Evolutionary conservation across 139 green algal species (phyloP), one percentile per base, ranked within the genome.

Genomic region (Closterium sp.): DNA sequence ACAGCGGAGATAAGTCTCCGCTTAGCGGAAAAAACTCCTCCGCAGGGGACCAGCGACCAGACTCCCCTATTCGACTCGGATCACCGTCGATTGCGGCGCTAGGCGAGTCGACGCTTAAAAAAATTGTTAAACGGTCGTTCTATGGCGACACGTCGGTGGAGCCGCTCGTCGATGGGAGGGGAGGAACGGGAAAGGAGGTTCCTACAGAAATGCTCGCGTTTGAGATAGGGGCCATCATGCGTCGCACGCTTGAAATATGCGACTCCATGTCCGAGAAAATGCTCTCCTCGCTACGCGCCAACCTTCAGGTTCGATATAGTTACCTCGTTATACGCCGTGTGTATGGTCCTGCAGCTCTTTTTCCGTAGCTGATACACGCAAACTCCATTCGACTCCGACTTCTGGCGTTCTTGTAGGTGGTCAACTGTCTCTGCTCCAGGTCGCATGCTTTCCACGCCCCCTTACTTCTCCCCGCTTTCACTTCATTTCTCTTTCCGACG

Each of bases 201-300:
- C 85, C 85, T 27, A 87, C 85, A 27, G 85, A 87, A 31, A 87
- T 87, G 85, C 85, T 87, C 19, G 85, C 85, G 85, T 87, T 87
- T 10, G 85, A 87, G 22, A 87, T 87, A 30, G 85, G 85, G 17
- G 13, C 28, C 28, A 31, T 87, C 28, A 87, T 87, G 85, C 85
- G 85, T 17, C 85, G 85, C n/a, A 87, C 27, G n/a, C 85, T 87
- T 2, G 85, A 87, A 31, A 87, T 87, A 5, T 87, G 13, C 85
- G 85, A 87, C 85, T 87, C 85, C 85, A 87, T 87, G 85, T 87
- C 28, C 85, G 85, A 87, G 85, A 87, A 87, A 31, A 30, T 32
- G 85, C 85, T 87, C 28, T 87, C 85, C 9, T 87, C 85, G 85
- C n/a, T 87, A 9, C 85, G 85, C 85, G n/a, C 85, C 85, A 87